Evolutionary conservation across 2,329 filamentous ascomycete species (phyloP), one percentile per base, ranked within the genome.

Genomic region (Dryadomyces quercivorus): DNA sequence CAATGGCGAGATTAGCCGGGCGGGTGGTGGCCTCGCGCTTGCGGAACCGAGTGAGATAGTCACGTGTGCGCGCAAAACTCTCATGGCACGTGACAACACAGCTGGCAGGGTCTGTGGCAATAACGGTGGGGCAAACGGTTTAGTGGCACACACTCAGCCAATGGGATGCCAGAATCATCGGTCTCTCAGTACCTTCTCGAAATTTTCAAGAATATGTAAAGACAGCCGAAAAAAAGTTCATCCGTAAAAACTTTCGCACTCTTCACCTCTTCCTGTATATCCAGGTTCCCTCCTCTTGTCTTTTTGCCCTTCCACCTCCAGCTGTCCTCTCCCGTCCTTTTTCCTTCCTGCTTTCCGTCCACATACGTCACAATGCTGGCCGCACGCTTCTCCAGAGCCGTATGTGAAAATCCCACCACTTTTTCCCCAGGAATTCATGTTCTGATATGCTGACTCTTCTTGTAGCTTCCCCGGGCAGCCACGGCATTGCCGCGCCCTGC

Each of bases 401-500:
- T 89, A 82, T 76, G 85, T 81, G 4, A 12, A 12, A 38, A 47
- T 13, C 16, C 3, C 13, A 13, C n/a, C 10, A 20, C 21, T 36
- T 38, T 20, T 12, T 34, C 46, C 48, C 18, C 16, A n/a, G n/a
- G n/a, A n/a, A n/a, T n/a, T n/a, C n/a, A n/a, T n/a, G n/a, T n/a
- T 46, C 40, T 31, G 26, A 44, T 26, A 53, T 60, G 59, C 53
- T 60, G 58, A 49, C 52, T 20, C 49, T 62, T 36, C 36, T 40
- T 12, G 12, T 38, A 91, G 86, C 81, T 94, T 72, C 88, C 89
- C 68, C 82, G 89, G 78, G 84, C 86, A 70, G 75, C 79, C 62
- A 76, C 85, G 66, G 73, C 81, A 69, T 75, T 84, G 70, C 75
- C 82, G 68, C 85, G 85, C 72, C 77, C 83, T 66, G 77, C 83